A percentile compares a stretch with the other conserved stretches of the same genome.
Evolutionary conservation across 176 grass and related monocot species (phyloP).

Genomic region (Hsuehochloa calcarea): DNA sequence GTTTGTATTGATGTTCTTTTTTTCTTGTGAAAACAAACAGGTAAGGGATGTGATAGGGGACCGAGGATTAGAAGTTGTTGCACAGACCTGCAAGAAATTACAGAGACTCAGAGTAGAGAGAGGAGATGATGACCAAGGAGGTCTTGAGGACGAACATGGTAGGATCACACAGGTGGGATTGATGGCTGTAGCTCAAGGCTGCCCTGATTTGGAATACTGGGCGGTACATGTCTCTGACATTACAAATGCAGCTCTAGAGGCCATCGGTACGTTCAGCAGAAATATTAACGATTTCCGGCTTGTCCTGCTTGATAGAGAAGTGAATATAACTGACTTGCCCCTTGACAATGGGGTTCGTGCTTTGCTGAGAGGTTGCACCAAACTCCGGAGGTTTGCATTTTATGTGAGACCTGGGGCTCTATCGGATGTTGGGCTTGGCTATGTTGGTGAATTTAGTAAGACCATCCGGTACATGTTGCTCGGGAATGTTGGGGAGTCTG

Average conservation of each 20-base stretch:
- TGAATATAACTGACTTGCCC: slow-evolving; percentile 59
- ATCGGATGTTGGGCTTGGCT: slow-evolving; percentile 77
- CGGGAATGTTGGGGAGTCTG: slow-evolving; percentile 80
- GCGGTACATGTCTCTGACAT: slow-evolving; percentile 89
- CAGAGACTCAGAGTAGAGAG: slow-evolving; percentile 87
- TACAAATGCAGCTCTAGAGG: slow-evolving; percentile 89
- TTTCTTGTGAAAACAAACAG: slow-evolving; percentile 44
- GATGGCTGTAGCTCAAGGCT: slow-evolving; percentile 68
- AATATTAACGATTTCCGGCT: slow-evolving; percentile 94
- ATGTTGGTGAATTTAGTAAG: slow-evolving; percentile 73
- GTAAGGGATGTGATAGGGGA: slow-evolving; percentile 95
- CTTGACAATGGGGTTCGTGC: slow-evolving; percentile 85
- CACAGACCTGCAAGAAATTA: slow-evolving; percentile 90
- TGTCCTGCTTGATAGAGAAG: slow-evolving; percentile 88
- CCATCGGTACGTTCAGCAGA: slow-evolving; percentile 65
- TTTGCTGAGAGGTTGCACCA: slow-evolving; percentile 77
- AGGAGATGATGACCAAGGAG: slow-evolving; percentile 86
- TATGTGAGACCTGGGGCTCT: slow-evolving; percentile 91
- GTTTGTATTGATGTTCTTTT: slow-evolving; percentile 14
- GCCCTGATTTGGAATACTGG: slow-evolving; percentile 73
- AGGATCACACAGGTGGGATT: slow-evolving; percentile 72
- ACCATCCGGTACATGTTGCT: slow-evolving; percentile 77
- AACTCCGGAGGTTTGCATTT: slow-evolving; percentile 83
- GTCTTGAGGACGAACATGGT: slow-evolving; percentile 81
- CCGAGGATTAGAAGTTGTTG: slow-evolving; percentile 73